Evolutionary conservation across 2,329 filamentous ascomycete genomes (phyloP).

Genomic region (Alternaria incomplexa): DNA sequence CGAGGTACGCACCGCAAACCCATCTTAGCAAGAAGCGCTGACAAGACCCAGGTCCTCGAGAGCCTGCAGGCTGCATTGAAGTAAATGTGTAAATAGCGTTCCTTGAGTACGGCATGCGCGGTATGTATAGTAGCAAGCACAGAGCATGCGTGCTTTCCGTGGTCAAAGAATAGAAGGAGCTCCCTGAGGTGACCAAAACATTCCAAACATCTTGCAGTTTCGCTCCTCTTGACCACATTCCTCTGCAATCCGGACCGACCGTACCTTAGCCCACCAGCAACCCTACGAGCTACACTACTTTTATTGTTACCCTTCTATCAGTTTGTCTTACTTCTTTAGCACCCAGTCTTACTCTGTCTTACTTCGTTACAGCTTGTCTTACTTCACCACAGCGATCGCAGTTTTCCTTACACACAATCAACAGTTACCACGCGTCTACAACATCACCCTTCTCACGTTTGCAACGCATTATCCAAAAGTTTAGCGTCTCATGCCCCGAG

Average conservation of each 20-base stretch:
- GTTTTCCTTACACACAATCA: not conserved
- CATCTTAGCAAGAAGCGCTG: constrained; percentile 36
- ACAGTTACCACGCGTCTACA: not conserved
- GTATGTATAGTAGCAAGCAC: constrained; percentile 16
- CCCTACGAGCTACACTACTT: constrained; percentile 17
- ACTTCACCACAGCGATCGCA: not conserved
- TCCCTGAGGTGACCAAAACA: constrained; percentile 32
- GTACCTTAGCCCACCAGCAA: constrained; percentile 25
- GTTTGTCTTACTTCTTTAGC: constrained; percentile 6
- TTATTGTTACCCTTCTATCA: constrained; percentile 22
- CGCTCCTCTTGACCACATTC: constrained; percentile 3
- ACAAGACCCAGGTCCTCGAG: constrained; percentile 73
- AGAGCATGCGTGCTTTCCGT: constrained; percentile 35
- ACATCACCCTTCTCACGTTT: not conserved
- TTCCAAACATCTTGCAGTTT: constrained; percentile 18
- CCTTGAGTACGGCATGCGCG: constrained; percentile 25
- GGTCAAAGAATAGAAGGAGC: constrained; percentile 45
- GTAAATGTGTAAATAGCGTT: constrained; percentile 64
- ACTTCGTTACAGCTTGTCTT: not conserved
- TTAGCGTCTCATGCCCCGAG: constrained; percentile 29
- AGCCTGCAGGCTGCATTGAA: constrained; percentile 81
- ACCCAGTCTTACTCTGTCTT: not conserved
- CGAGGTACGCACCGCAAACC: constrained; percentile 69
- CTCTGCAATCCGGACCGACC: constrained; percentile 16
- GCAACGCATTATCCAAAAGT: not conserved